Evolutionary conservation across 352 stramenopile species (phyloP).

Genomic region (Phytophthora cactorum): DNA sequence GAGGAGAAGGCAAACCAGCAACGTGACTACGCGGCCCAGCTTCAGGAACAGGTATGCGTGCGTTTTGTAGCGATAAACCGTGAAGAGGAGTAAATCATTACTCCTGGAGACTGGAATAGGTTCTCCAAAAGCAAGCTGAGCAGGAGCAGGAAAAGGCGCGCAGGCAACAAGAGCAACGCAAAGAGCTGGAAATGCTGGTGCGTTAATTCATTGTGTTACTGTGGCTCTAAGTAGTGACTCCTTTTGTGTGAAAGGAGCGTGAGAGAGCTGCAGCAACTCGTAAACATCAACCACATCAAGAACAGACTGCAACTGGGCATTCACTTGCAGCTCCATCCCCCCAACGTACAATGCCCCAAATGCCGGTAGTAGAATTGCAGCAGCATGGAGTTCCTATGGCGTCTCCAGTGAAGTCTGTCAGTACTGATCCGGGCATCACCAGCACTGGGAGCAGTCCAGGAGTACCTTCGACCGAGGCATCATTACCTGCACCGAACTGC

Average conservation of each 20-base stretch:
- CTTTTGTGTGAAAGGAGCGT: conserved; percentile 14
- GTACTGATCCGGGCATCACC: neutral
- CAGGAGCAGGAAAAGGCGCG: conserved; percentile 50
- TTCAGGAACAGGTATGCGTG: conserved; percentile 60
- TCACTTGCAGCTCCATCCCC: conserved; percentile 2
- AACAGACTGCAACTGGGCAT: conserved; percentile 1
- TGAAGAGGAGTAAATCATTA: neutral
- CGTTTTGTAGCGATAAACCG: neutral
- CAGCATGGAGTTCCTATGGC: neutral
- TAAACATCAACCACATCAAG: conserved; percentile 26
- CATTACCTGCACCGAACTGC: neutral
- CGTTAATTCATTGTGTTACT: neutral
- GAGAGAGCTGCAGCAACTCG: conserved; percentile 18
- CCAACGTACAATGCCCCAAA: conserved; percentile 2
- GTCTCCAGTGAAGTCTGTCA: conserved; percentile 6
- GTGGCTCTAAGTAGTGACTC: neutral
- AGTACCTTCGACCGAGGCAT: neutral
- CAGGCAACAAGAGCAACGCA: conserved; percentile 52
- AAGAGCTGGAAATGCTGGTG: conserved; percentile 55
- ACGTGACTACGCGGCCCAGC: conserved; percentile 67
- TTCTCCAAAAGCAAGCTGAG: conserved; percentile 56
- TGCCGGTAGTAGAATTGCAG: conserved; percentile 4
- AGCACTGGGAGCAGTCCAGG: neutral
- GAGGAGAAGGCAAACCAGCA: conserved; percentile 61
- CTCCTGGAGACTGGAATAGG: conserved; percentile 10